Base-by-base conservation (phyloP, 257 asterid species). In the Solanum tacnaense region DNA sequence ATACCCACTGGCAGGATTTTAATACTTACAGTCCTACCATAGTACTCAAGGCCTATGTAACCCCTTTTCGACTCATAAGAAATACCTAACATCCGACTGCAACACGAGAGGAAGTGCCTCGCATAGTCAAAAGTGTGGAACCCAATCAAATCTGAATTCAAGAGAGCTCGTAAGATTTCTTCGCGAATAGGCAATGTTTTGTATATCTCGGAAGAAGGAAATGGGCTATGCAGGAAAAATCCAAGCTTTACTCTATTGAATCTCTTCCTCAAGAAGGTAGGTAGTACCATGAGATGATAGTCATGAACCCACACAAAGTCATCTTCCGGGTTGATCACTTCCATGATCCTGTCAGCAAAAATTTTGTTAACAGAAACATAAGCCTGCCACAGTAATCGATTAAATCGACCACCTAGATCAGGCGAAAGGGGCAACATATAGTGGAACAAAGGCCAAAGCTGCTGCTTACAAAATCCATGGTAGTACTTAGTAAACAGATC, bases 1-100 rank as follows among this genome's bases (percentile, higher is more conserved):
- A 96, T 96, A 72, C 98, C 98, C 62, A 96, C 98, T 0, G 98
- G 98, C n/a, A 96, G 96, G 86, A 96, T 96, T 84, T 96, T 96
- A 90, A 96, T 95, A 89, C 98, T 96, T 13, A 96, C 98, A 1
- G 98, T 96, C 78, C 98, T 91, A 31, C 98, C 98, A n/a, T 96
- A 96, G 87, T 96, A 96, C 88, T 96, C 98, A 0, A 96, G 93
- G 71, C 98, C 97, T 41, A 96, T 96, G 87, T 96, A 96, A 81
- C 98, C 98, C 92, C 98, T 90, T 88, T 95, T 96, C 6, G 98
- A 96, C 92, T 96, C 98, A 1, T 96, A 96, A 0, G 98, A 89
- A 34, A 96, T 84, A 38, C 98, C 98, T 32, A 96, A 83, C 98
- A 96, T 96, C 85, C 98, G 94, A 85, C 98, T 91, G 78, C 98